These are phyloP conservation scores for Helianthus annuus DNA, from an alignment of 129 eudicot genomes.

Conservation along the genomic window DNA sequence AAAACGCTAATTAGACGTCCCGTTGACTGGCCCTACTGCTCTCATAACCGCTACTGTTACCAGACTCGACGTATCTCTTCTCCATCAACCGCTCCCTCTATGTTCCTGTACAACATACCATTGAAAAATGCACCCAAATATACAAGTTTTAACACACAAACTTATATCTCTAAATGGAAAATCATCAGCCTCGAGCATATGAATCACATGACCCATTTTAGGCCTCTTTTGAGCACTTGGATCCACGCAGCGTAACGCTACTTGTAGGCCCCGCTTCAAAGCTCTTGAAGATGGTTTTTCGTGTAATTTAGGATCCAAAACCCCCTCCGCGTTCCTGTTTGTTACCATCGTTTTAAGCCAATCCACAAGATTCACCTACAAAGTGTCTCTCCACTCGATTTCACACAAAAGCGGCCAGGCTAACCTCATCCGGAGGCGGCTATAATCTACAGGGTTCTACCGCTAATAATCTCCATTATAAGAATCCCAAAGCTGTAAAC, in stretches of 20 bases:
- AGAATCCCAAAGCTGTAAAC: constrained; percentile 92
- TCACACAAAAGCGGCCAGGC: neutral
- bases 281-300: constrained; percentile 93
- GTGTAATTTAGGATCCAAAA: constrained; percentile 81
- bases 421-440: constrained; percentile 92
- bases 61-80: constrained; percentile 57
- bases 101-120: constrained; percentile 50
- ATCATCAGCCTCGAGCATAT: constrained; percentile 92
- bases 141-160: constrained; percentile 2
- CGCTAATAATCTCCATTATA: constrained; percentile 80
- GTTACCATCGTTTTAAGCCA: constrained; percentile 95
- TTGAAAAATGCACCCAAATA: neutral
- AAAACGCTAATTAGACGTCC: no score
- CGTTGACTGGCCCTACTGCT: constrained; percentile 50
- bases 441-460: constrained; percentile 91
- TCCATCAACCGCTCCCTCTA: constrained; percentile 55
- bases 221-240: constrained; percentile 95
- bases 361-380: constrained; percentile 80
- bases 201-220: constrained; percentile 90
- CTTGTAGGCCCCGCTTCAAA: constrained; percentile 71
- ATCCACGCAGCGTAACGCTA: constrained; percentile 88
- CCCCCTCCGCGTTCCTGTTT: constrained; percentile 71
- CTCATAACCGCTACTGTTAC: constrained; percentile 93
- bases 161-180: constrained; percentile 87
- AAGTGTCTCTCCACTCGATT: neutral